Evolutionary conservation across 75 land plant genomes (phyloP).

Genomic region (Isoetes taiwanensis): DNA sequence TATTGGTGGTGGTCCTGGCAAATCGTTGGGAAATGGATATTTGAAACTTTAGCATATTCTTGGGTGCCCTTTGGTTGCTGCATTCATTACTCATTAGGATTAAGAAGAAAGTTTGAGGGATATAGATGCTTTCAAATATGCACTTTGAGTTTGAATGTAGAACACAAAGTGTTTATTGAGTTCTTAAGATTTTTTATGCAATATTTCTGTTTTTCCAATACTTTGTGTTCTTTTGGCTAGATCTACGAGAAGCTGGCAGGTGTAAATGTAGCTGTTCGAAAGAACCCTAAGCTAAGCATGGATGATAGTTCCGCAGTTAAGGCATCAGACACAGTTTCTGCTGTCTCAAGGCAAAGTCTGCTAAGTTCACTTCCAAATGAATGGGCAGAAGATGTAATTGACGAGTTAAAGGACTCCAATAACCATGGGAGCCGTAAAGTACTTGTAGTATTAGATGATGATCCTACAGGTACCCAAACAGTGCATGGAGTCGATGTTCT

Average conservation of each 20-base stretch:
- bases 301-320: neutral
- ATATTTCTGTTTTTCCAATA: neutral
- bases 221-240: slow-evolving; percentile 24
- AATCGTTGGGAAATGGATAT: too few relatives aligned
- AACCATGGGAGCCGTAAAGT: slow-evolving; percentile 34
- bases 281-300: slow-evolving; percentile 10
- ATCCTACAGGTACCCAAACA: slow-evolving; percentile 99
- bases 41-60: too few relatives aligned
- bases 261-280: slow-evolving; percentile 66
- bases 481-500: slow-evolving; percentile 89
- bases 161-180: slow-evolving; percentile 6
- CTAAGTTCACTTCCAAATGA: slow-evolving; percentile 62
- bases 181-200: neutral
- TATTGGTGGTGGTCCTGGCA: too few relatives aligned
- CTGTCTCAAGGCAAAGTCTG: slow-evolving; percentile 39
- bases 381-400: slow-evolving; percentile 58
- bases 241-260: slow-evolving; percentile 86
- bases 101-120: too few relatives aligned
- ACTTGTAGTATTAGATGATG: slow-evolving; percentile 94
- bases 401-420: slow-evolving; percentile 35
- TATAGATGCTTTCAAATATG: too few relatives aligned
- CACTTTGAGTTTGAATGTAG: neutral
- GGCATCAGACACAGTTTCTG: neutral
- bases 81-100: too few relatives aligned
- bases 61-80: too few relatives aligned